Evolutionary conservation across 208 protist genomes (phyloP).

Genomic region (Crithidia thermophila): DNA sequence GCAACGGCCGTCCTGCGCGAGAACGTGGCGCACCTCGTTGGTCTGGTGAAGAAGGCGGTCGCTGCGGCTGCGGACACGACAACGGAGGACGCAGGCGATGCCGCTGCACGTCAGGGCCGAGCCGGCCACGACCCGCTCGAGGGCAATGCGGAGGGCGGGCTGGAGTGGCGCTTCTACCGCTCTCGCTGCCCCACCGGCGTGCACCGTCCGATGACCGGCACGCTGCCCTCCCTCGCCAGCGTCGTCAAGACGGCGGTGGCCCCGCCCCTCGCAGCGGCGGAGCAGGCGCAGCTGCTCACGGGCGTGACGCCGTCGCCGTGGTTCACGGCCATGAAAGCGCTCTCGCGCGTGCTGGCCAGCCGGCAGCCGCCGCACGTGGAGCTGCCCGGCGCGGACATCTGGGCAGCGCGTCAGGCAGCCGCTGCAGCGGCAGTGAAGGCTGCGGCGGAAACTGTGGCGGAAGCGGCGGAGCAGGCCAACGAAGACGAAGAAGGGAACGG

Average conservation of each 20-base stretch:
- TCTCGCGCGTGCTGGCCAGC: conserved; percentile 39
- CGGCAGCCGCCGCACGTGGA: conserved; percentile 39
- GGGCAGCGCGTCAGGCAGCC: conserved; percentile 24
- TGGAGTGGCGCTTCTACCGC: conserved; percentile 26
- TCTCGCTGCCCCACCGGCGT: conserved; percentile 36
- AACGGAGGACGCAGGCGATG: conserved; percentile 37
- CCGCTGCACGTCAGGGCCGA: conserved; percentile 2
- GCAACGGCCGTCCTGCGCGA: conserved; percentile 73
- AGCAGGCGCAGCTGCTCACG: conserved; percentile 13
- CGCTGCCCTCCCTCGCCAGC: conserved; percentile 65
- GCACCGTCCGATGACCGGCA: conserved; percentile 81
- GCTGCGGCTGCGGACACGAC: conserved; percentile 21
- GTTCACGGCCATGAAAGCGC: conserved; percentile 56
- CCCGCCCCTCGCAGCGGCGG: background rate
- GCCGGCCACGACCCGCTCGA: background rate
- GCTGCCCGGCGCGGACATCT: conserved; percentile 61
- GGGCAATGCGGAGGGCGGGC: background rate
- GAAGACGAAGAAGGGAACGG: background rate
- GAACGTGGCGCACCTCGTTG: conserved; percentile 65
- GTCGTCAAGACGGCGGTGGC: conserved; percentile 19
- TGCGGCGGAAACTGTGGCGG: background rate
- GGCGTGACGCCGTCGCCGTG: conserved; percentile 50
- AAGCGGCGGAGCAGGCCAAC: background rate
- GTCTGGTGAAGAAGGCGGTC: conserved; percentile 53
- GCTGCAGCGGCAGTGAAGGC: conserved; percentile 16